Conservation (phyloP, 805 yeast species). For the Clavispora santaluciae region DNA sequence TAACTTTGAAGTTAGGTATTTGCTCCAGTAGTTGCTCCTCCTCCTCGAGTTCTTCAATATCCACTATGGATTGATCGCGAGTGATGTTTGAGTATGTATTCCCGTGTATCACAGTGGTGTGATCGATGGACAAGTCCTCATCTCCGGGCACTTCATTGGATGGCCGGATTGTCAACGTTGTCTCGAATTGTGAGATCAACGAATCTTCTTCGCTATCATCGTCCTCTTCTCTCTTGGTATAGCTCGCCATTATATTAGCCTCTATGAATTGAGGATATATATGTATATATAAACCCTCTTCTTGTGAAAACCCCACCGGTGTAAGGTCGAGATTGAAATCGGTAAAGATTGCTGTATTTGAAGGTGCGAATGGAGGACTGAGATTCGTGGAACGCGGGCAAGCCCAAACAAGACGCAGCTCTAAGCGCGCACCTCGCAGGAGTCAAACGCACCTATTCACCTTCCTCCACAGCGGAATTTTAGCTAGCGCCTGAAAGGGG, state of each 20-base stretch:
- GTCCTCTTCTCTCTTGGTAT: constrained; percentile 2
- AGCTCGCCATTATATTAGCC: constrained; percentile 4
- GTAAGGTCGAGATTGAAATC: not conserved
- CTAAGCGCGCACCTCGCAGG: not conserved
- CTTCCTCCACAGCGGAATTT: not conserved
- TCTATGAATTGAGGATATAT: not conserved
- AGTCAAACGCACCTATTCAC: not conserved
- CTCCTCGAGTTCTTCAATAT: constrained; percentile 31
- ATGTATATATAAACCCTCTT: not conserved
- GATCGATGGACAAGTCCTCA: constrained; percentile 38
- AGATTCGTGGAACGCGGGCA: not conserved
- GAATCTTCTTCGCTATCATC: constrained; percentile 15
- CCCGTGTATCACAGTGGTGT: constrained; percentile 26
- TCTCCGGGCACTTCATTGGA: constrained; percentile 29
- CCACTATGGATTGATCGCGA: constrained; percentile 29
- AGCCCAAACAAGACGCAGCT: not conserved
- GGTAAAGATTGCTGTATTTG: not conserved
- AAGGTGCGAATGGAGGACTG: not conserved
- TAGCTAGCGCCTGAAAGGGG: not conserved
- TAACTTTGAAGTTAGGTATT: constrained; percentile 34
- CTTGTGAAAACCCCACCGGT: not conserved
- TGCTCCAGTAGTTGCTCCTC: constrained; percentile 32
- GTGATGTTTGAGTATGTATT: constrained; percentile 24
- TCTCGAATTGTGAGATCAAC: constrained; percentile 36
- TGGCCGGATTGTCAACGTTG: constrained; percentile 39